Percentiles rank a stretch among this genome's conserved stretches.
These are phyloP conservation scores for Pythium inflatum DNA, from an alignment of 352 stramenopile species.

Conservation along the genomic window DNA sequence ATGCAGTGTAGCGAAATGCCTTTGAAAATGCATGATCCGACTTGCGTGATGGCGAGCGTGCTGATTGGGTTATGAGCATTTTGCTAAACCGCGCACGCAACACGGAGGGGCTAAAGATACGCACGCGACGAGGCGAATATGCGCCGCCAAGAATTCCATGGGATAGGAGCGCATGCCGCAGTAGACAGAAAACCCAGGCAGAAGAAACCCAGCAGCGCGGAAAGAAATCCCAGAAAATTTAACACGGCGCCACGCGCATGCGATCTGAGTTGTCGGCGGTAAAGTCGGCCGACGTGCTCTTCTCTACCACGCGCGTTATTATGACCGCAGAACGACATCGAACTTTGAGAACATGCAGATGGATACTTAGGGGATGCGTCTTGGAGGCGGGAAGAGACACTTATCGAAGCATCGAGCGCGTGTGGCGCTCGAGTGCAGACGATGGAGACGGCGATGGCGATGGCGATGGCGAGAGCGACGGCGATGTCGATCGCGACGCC, in stretches of 20 bases:
- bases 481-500: neutral
- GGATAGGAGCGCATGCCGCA: too few species aligned
- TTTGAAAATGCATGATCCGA: conserved; percentile 30
- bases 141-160: too few species aligned
- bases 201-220: neutral
- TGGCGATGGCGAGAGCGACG: conserved; percentile 6
- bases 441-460: conserved; percentile 5
- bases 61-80: conserved; percentile 10
- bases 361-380: too few species aligned
- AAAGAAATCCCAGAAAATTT: conserved; percentile 15
- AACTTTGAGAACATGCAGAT: conserved; percentile 19
- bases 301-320: conserved; percentile 10
- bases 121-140: neutral
- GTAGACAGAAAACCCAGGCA: neutral
- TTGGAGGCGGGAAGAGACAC: too few species aligned
- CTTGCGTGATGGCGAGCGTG: too few species aligned
- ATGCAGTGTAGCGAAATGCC: conserved; percentile 11
- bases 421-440: too few species aligned
- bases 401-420: too few species aligned
- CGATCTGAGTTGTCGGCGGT: conserved; percentile 3
- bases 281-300: conserved; percentile 5
- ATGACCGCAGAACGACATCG: neutral
- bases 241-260: neutral
- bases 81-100: too few species aligned
- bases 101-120: conserved; percentile 15